Evolutionary conservation across 2,329 filamentous ascomycete species (phyloP).

Genomic region (Neurospora crassa): DNA sequence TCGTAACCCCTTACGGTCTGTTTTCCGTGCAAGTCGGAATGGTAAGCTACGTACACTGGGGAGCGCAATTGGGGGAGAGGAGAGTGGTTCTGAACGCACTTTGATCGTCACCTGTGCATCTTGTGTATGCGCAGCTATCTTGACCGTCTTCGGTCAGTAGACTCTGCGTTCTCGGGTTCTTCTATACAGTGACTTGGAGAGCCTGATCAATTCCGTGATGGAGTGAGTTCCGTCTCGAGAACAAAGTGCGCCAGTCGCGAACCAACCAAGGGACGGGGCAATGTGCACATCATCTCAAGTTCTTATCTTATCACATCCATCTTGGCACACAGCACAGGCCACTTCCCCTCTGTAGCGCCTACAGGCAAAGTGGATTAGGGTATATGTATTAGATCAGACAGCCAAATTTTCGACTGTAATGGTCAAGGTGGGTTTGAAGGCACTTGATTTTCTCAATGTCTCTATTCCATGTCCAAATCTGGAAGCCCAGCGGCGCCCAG

Average conservation of each 20-base stretch:
- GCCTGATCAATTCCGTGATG: background rate
- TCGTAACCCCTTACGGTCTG: background rate
- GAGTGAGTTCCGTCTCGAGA: background rate
- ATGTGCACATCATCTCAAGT: background rate
- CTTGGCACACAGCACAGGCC: background rate
- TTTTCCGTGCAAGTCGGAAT: background rate
- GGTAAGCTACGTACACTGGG: background rate
- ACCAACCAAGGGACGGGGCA: background rate
- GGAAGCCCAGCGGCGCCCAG: constrained; percentile 52
- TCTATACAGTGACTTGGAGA: background rate
- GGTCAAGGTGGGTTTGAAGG: constrained; percentile 49
- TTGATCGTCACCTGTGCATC: background rate
- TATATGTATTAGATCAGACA: constrained; percentile 6
- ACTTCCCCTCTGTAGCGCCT: background rate
- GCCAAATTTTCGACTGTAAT: constrained; percentile 43
- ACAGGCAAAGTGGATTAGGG: constrained; percentile 4
- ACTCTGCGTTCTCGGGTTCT: background rate
- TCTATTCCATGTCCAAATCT: constrained; percentile 45
- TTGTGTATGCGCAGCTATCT: background rate
- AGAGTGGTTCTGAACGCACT: background rate
- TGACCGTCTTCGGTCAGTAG: background rate
- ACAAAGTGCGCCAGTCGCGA: background rate
- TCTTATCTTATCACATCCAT: background rate
- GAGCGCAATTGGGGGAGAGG: background rate
- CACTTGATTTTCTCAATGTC: constrained; percentile 39